These are phyloP conservation scores for Phylloporus sp. DNA, from an alignment of 1,284 basidiomycete genomes.

Conservation along the genomic window DNA sequence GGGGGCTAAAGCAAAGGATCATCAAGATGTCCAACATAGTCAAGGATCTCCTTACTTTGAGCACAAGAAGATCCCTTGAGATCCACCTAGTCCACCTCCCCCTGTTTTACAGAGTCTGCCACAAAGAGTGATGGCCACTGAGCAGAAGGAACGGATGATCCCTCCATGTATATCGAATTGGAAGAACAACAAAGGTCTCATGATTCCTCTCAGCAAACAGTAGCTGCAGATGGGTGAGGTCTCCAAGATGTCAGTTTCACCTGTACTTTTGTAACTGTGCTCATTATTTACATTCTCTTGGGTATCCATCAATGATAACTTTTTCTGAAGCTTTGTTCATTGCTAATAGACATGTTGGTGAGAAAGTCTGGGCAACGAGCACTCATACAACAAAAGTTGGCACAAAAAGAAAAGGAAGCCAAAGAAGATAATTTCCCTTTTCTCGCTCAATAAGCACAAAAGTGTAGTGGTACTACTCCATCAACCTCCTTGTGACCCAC, in stretches of 20 bases:
- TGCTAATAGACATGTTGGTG: slow-evolving; percentile 97
- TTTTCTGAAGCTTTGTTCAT: slow-evolving; percentile 97
- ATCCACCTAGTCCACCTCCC: slow-evolving; percentile 94
- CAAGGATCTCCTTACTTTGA: slow-evolving; percentile 97
- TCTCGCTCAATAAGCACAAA: slow-evolving; percentile 93
- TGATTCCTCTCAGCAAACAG: slow-evolving; percentile 97
- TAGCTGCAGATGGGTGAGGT: slow-evolving; percentile 94
- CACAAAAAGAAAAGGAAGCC: slow-evolving; percentile 94
- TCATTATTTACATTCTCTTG: slow-evolving; percentile 42
- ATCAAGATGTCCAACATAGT: slow-evolving; percentile 99
- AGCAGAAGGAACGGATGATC: slow-evolving; percentile 99
- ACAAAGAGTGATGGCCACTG: slow-evolving; percentile 92
- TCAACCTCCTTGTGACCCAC: slow-evolving; percentile 58
- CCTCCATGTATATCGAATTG: slow-evolving; percentile 99
- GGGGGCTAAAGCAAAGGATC: slow-evolving; percentile 88
- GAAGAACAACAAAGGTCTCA: slow-evolving; percentile 99
- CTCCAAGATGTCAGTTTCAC: slow-evolving; percentile 88
- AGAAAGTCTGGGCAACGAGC: slow-evolving; percentile 96
- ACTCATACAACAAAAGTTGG: slow-evolving; percentile 97
- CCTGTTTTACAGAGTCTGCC: slow-evolving; percentile 97
- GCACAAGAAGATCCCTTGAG: slow-evolving; percentile 97
- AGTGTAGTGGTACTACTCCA: slow-evolving; percentile 83
- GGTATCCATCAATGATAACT: slow-evolving; percentile 99
- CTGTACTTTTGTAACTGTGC: neutral
- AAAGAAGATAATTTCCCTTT: slow-evolving; percentile 97